A percentile compares a stretch with the other conserved stretches of the same genome.
Evolutionary conservation across 1,284 basidiomycete species (phyloP).

Genomic region (Vanrija sp.): DNA sequence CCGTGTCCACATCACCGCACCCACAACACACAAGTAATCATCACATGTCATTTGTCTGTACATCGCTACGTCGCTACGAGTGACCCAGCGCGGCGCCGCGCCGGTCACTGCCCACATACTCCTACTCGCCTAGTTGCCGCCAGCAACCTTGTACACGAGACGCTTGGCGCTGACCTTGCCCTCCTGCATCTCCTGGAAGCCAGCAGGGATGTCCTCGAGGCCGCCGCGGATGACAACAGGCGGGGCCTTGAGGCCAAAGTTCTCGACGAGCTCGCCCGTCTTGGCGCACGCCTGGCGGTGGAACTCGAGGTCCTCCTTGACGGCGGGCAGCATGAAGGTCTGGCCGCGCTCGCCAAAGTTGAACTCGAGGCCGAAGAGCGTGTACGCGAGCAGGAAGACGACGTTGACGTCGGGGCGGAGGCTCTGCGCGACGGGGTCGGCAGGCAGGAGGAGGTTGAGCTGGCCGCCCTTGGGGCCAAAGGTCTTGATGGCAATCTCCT

Average conservation of each 20-base stretch:
- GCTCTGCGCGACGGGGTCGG: conserved; percentile 16
- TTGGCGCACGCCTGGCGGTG: conserved; percentile 21
- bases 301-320: conserved; percentile 22
- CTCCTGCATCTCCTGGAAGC: conserved; percentile 23
- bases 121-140: neutral
- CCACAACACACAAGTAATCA: neutral
- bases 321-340: conserved; percentile 18
- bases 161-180: conserved; percentile 16
- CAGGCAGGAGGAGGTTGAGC: conserved; percentile 30
- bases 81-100: neutral
- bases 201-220: conserved; percentile 28
- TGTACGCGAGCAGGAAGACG: conserved; percentile 35
- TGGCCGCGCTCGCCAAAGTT: conserved; percentile 26
- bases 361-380: conserved; percentile 34
- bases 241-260: conserved; percentile 28
- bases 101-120: neutral
- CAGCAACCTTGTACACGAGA: conserved; percentile 14
- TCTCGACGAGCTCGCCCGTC: conserved; percentile 23
- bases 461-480: conserved; percentile 26
- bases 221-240: conserved; percentile 27
- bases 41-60: too few relatives aligned
- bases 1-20: neutral
- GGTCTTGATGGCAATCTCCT: conserved; percentile 25
- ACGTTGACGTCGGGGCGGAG: conserved; percentile 28
- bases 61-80: too few relatives aligned